These are phyloP conservation scores for Brettanomyces bruxellensis DNA, from an alignment of 805 yeast species.

Conservation along the genomic window DNA sequence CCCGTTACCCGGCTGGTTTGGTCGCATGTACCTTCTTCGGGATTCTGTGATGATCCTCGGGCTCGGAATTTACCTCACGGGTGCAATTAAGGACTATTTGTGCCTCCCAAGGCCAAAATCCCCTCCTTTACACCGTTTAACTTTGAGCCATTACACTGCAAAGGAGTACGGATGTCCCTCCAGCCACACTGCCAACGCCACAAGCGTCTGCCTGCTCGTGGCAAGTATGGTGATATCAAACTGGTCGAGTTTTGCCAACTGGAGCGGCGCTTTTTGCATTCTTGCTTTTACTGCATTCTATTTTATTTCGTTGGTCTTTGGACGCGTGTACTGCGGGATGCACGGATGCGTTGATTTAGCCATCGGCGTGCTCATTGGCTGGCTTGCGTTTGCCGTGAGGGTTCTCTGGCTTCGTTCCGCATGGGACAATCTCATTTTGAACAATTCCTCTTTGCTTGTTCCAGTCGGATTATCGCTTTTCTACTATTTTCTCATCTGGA, in stretches of 20 bases:
- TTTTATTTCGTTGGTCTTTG: slow-evolving; percentile 57
- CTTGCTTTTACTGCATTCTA: slow-evolving; percentile 32
- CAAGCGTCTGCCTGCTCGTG: slow-evolving; percentile 57
- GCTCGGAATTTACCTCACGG: slow-evolving; percentile 63
- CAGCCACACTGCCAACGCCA: slow-evolving; percentile 91
- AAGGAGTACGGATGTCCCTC: slow-evolving; percentile 94
- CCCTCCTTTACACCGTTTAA: slow-evolving; percentile 85
- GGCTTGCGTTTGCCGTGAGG: slow-evolving; percentile 40
- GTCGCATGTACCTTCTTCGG: slow-evolving; percentile 45
- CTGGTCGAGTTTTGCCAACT: slow-evolving; percentile 8
- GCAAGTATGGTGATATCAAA: slow-evolving; percentile 17
- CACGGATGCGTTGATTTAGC: slow-evolving; percentile 80
- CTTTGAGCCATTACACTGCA: slow-evolving; percentile 84
- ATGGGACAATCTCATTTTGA: slow-evolving; percentile 37
- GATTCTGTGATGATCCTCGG: slow-evolving; percentile 56
- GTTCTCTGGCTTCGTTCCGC: slow-evolving; percentile 22
- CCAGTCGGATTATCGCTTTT: slow-evolving; percentile 31
- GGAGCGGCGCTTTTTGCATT: slow-evolving; percentile 4
- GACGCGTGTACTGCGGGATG: slow-evolving; percentile 94
- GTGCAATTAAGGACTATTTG: slow-evolving; percentile 70
- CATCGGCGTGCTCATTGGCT: slow-evolving; percentile 61
- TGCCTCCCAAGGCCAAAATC: slow-evolving; percentile 90
- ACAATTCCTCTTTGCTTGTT: slow-evolving; percentile 4
- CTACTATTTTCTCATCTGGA: slow-evolving; percentile 44
- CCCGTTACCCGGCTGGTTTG: slow-evolving; percentile 82